These are phyloP conservation scores for Aspergillus clavatus DNA, from an alignment of 2,329 filamentous ascomycete genomes.

Conservation along the genomic window DNA sequence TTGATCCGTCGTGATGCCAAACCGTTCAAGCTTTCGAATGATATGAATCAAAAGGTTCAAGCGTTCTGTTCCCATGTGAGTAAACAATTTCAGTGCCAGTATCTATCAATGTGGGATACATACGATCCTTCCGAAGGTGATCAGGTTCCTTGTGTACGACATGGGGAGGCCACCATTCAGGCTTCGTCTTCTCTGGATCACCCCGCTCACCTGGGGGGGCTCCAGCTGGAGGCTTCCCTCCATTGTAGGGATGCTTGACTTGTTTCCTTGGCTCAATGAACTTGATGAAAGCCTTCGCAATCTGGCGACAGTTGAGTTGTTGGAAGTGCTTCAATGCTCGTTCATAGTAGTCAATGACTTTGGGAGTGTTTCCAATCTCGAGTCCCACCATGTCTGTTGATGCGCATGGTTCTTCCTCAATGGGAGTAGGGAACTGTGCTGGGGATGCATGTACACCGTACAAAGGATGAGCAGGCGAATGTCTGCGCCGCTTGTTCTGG, in stretches of 20 bases:
- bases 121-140: slow-evolving; percentile 45
- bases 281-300: slow-evolving; percentile 46
- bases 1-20: slow-evolving; percentile 35
- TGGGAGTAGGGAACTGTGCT: slow-evolving; percentile 21
- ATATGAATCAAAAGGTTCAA: slow-evolving; percentile 39
- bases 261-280: slow-evolving; percentile 46
- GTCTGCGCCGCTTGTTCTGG: slow-evolving; percentile 28
- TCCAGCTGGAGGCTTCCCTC: slow-evolving; percentile 33
- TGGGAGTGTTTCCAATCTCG: slow-evolving; percentile 37
- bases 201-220: slow-evolving; percentile 35
- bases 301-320: slow-evolving; percentile 43
- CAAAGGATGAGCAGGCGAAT: slow-evolving; percentile 14
- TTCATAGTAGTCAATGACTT: slow-evolving; percentile 38
- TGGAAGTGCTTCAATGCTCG: slow-evolving; percentile 41
- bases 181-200: slow-evolving; percentile 44
- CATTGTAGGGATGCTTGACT: slow-evolving; percentile 47
- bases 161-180: slow-evolving; percentile 42
- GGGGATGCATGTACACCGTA: slow-evolving; percentile 15
- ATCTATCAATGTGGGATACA: slow-evolving; percentile 11
- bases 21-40: slow-evolving; percentile 33
- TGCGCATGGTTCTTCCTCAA: slow-evolving; percentile 20
- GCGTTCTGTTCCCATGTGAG: slow-evolving; percentile 24
- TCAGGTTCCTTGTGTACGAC: slow-evolving; percentile 48
- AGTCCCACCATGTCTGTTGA: slow-evolving; percentile 26
- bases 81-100: not conserved